Conservation (phyloP, 805 yeast species). For the Candida hungchunana region DNA sequence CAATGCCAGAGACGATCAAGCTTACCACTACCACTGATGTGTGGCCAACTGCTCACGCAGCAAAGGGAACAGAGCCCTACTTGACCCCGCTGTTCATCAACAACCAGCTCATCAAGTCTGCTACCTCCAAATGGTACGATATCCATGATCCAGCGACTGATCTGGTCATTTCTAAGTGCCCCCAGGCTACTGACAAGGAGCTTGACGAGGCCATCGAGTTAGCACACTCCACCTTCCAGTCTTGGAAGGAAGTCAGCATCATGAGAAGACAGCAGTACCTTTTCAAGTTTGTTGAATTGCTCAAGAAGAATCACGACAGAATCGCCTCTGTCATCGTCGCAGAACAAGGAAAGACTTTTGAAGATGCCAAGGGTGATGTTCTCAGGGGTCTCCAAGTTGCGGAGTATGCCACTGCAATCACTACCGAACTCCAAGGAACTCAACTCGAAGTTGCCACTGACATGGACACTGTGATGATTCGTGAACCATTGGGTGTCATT, state of each 20-base stretch:
- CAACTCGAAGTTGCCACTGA: constrained; percentile 64
- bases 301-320: constrained; percentile 63
- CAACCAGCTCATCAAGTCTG: constrained; percentile 42
- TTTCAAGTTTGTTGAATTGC: constrained; percentile 61
- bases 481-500: constrained; percentile 71
- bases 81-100: constrained; percentile 46
- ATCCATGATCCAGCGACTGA: constrained; percentile 74
- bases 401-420: constrained; percentile 65
- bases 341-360: constrained; percentile 74
- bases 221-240: constrained; percentile 55
- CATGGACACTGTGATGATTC: constrained; percentile 70
- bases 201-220: constrained; percentile 58
- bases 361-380: constrained; percentile 73
- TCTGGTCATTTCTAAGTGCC: constrained; percentile 58
- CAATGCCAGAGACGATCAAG: too few species aligned
- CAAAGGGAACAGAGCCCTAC: constrained; percentile 37
- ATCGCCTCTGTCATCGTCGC: constrained; percentile 60
- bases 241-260: constrained; percentile 35
- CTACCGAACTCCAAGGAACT: constrained; percentile 59
- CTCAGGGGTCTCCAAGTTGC: constrained; percentile 76
- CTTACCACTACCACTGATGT: constrained; percentile 32
- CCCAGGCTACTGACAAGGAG: constrained; percentile 63
- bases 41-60: constrained; percentile 40
- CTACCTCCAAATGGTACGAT: constrained; percentile 54
- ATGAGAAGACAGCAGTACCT: constrained; percentile 57